Conservation (phyloP, 106 monocot species). For the Platanthera zijinensis region DNA sequence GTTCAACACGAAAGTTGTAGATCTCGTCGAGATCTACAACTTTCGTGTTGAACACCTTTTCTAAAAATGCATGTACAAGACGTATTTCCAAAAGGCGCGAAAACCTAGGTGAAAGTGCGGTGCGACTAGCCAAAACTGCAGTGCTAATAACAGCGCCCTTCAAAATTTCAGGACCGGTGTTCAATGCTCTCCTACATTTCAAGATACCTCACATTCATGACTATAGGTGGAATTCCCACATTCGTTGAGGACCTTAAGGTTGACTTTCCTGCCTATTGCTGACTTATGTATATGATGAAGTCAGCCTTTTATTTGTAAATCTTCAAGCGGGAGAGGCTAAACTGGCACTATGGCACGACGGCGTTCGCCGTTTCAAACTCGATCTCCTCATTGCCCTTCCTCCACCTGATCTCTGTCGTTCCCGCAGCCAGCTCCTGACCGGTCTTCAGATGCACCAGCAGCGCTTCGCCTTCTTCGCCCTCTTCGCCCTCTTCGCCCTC, state of each 20-base stretch:
- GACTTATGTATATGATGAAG: neutral
- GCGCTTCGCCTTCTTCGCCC: conserved; percentile 12
- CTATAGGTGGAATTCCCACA: conserved; percentile 19
- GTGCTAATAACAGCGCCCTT: too few species aligned
- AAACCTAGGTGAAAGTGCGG: too few species aligned
- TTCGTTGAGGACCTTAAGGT: conserved; percentile 22
- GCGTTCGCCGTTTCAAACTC: conserved; percentile 16
- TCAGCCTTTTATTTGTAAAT: conserved; percentile 1
- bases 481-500: conserved; percentile 10
- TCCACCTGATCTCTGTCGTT: conserved; percentile 10
- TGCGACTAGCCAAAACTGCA: too few species aligned
- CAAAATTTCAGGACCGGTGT: conserved; percentile 8
- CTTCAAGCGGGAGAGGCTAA: conserved; percentile 11
- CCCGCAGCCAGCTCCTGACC: conserved; percentile 7
- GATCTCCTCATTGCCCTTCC: conserved; percentile 14
- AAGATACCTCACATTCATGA: conserved; percentile 7
- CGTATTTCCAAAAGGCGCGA: too few species aligned
- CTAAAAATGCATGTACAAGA: too few species aligned
- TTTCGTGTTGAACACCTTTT: too few species aligned
- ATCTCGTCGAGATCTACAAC: too few species aligned
- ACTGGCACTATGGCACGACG: conserved; percentile 16
- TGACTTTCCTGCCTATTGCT: neutral
- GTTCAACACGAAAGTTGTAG: too few species aligned
- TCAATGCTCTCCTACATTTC: neutral
- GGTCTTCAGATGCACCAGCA: conserved; percentile 8